Conservation (phyloP, 441 rosid genomes). For the Gossypium gossypioides region DNA sequence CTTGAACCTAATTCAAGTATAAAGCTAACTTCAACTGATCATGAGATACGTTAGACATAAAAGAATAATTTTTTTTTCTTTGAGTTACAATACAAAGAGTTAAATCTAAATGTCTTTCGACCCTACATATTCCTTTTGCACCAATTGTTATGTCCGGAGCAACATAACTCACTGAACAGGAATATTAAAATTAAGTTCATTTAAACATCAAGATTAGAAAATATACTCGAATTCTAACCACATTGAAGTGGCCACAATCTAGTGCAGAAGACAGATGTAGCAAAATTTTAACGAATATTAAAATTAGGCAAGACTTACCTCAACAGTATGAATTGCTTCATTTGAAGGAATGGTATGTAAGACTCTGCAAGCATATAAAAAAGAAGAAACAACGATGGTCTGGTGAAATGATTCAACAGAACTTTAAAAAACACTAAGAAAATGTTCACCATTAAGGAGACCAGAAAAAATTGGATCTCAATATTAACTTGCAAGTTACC, state of each 20-base stretch:
- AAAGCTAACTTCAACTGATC: background rate
- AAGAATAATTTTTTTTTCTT: background rate
- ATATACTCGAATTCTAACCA: background rate
- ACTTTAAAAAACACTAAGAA: background rate
- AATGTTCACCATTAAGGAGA: background rate
- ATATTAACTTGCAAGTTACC: background rate
- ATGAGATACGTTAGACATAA: background rate
- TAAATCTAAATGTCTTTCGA: background rate
- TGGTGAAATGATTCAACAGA: background rate
- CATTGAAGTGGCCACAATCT: background rate
- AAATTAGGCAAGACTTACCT: conserved; percentile 34
- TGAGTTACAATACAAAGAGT: background rate
- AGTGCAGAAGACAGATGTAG: background rate
- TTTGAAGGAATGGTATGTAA: conserved; percentile 77
- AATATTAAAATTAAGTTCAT: background rate
- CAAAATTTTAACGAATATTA: background rate
- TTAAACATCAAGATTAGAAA: background rate
- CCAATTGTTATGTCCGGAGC: background rate
- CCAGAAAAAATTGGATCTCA: background rate
- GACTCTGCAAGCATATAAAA: conserved; percentile 48
- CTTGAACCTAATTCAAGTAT: background rate
- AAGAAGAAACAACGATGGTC: background rate
- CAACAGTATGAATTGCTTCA: conserved; percentile 79
- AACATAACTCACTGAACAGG: background rate
- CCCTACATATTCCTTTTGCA: background rate